phyloP scores from a whole-genome alignment of 2,329 filamentous ascomycete species.

The Aspergillaceae sp. region DNA sequence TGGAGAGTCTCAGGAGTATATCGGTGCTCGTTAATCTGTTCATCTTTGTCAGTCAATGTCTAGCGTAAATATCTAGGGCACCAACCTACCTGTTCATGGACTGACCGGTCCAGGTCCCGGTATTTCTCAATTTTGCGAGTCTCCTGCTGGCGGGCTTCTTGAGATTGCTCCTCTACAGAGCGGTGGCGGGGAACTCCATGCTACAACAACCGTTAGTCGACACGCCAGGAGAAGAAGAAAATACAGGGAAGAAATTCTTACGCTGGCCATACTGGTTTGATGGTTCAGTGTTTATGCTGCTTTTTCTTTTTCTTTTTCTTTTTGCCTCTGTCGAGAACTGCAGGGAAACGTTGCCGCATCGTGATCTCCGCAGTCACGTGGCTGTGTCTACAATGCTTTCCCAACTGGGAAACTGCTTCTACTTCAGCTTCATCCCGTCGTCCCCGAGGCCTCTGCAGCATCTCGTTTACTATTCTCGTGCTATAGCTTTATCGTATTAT shows the following conservation, averaged over 20 bases:
- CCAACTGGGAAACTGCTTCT: background rate
- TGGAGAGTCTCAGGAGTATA: slow-evolving; percentile 37
- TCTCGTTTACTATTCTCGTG: background rate
- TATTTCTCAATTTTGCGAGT: slow-evolving; percentile 69
- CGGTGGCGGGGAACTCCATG: slow-evolving; percentile 72
- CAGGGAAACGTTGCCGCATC: background rate
- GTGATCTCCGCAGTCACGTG: slow-evolving; percentile 4
- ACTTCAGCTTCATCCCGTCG: background rate
- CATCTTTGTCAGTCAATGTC: slow-evolving; percentile 7
- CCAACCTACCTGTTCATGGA: slow-evolving; percentile 54
- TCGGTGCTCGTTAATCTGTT: slow-evolving; percentile 31
- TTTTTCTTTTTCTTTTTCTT: background rate
- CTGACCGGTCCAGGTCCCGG: slow-evolving; percentile 58
- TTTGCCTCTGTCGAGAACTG: background rate
- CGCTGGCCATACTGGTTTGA: slow-evolving; percentile 22
- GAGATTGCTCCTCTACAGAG: slow-evolving; percentile 51
- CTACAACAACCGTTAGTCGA: slow-evolving; percentile 41
- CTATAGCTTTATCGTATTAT: background rate
- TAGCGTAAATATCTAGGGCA: background rate
- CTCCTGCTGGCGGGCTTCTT: slow-evolving; percentile 63
- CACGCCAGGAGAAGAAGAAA: background rate
- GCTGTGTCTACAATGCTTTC: background rate
- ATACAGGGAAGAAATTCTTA: slow-evolving; percentile 9
- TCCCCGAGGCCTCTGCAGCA: background rate
- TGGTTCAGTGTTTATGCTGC: background rate